Base-by-base conservation (phyloP, 2,329 filamentous ascomycete genomes). In the Sordariomycetes sp. region DNA sequence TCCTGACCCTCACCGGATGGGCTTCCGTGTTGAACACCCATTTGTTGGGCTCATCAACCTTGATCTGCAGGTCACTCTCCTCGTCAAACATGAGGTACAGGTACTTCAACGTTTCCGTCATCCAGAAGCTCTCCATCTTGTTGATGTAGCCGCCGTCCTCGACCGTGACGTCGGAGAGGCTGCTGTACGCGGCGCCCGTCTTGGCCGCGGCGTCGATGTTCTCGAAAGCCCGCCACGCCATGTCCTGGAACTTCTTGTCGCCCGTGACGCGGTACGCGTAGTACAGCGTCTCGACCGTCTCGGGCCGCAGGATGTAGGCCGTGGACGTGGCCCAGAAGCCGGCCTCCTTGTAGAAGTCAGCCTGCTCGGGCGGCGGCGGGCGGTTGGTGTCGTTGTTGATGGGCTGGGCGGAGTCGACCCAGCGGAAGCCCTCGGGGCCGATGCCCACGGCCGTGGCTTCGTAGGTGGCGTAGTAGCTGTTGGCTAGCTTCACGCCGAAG, bases 71-170 rank as follows among this genome's bases (percentile, higher is more conserved):
- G 5, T 54, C 50, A 3, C 67, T 75, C 21, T 85, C 81, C 51
- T 58, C 62, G 1, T 72, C 68, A 50, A 78, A 75, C 38, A 84
- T 82, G 46, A 93, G 54, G 59, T 84, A 93, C 37, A 72, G 64
- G 54, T 93, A 93, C 67, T 94, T 94, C 55, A 94, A 53, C 41
- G 87, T 82, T 63, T 94, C 86, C 0, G 86, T 86, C 54, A 93
- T 86, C 64, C 83, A 79, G 61, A 92, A 94, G 47, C 82, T 88
- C 60, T 94, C 85, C 66, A 90, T 82, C 53, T 81, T 79, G 53
- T 94, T 75, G 27, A 58, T 55, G 39, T 70, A 75, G 0, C 59
- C 56, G 1, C 82, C 82, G 20, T 64, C 66, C 4, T 49, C 46
- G 4, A 57, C 59, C 44, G 82, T 85, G 30, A 93, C 83, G 50